phyloP scores from a whole-genome alignment of 495 filamentous ascomycete genomes.

The Neurospora pannonica region DNA sequence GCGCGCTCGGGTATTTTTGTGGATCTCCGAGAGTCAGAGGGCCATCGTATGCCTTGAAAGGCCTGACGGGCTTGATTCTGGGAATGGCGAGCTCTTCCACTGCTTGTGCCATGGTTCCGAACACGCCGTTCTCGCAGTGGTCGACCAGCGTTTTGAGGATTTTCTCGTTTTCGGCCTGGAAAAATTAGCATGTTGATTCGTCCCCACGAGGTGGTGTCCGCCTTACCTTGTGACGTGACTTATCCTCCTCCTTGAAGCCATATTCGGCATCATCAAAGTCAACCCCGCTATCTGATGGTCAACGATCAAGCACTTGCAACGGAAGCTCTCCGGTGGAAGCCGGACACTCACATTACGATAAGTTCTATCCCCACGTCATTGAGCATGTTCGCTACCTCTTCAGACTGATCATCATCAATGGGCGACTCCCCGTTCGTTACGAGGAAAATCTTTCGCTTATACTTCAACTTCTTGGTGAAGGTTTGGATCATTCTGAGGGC shows the following conservation, averaged over 20 bases:
- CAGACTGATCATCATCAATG: constrained; percentile 58
- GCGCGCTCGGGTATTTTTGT: constrained; percentile 59
- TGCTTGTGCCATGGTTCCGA: constrained; percentile 78
- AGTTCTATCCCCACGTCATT: constrained; percentile 69
- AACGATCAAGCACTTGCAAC: neutral
- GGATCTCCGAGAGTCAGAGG: constrained; percentile 71
- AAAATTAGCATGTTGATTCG: neutral
- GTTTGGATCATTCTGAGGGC: constrained; percentile 77
- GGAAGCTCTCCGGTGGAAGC: neutral
- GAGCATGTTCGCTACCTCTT: constrained; percentile 59
- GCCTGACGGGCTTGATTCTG: constrained; percentile 59
- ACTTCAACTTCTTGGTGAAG: constrained; percentile 84
- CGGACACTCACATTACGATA: constrained; percentile 57
- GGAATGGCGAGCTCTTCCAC: constrained; percentile 63
- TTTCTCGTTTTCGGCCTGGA: constrained; percentile 49
- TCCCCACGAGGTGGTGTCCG: neutral
- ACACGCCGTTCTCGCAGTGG: constrained; percentile 52
- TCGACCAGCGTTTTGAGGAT: constrained; percentile 54
- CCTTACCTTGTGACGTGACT: constrained; percentile 54
- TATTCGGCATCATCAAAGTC: constrained; percentile 93
- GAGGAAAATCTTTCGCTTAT: constrained; percentile 68
- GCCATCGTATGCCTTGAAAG: constrained; percentile 71
- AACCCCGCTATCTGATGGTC: constrained; percentile 51
- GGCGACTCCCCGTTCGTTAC: constrained; percentile 68
- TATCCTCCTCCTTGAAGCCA: constrained; percentile 89